Conservation (phyloP, 2,329 filamentous ascomycete species). For the Aspergillus sp. region DNA sequence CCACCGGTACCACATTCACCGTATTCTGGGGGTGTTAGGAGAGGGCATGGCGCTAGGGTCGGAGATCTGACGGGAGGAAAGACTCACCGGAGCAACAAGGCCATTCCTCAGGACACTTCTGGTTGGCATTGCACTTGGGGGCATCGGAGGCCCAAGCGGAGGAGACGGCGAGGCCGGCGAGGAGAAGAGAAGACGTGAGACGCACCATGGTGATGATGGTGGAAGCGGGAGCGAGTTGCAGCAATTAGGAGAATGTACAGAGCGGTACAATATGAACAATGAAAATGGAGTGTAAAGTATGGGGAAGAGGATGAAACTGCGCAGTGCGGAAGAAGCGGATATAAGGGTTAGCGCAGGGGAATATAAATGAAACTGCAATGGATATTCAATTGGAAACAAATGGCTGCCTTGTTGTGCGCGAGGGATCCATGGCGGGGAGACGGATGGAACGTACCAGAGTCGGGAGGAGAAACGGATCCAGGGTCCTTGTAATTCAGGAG, state of each 20-base stretch:
- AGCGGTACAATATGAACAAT: no score
- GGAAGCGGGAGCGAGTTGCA: constrained; percentile 10
- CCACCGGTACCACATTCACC: constrained; percentile 89
- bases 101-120: constrained; percentile 67
- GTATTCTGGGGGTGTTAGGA: constrained; percentile 62
- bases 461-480: not conserved
- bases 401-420: not conserved
- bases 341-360: not conserved
- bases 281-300: not conserved
- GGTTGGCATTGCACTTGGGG: constrained; percentile 39
- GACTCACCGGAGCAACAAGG: constrained; percentile 78
- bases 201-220: constrained; percentile 32
- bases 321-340: not conserved
- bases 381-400: not conserved
- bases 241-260: not conserved
- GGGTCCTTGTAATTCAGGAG: not conserved
- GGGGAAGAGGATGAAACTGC: constrained; percentile 7
- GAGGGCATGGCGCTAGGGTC: constrained; percentile 1
- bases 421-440: not conserved
- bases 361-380: not conserved
- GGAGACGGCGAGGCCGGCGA: constrained; percentile 34
- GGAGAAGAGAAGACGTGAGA: constrained; percentile 28
- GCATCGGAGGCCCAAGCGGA: constrained; percentile 27
- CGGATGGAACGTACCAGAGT: constrained; percentile 3
- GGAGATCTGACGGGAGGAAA: not conserved